These are phyloP conservation scores for Beauveria sp. DNA, from an alignment of 2,329 filamentous ascomycete genomes.

Conservation along the genomic window DNA sequence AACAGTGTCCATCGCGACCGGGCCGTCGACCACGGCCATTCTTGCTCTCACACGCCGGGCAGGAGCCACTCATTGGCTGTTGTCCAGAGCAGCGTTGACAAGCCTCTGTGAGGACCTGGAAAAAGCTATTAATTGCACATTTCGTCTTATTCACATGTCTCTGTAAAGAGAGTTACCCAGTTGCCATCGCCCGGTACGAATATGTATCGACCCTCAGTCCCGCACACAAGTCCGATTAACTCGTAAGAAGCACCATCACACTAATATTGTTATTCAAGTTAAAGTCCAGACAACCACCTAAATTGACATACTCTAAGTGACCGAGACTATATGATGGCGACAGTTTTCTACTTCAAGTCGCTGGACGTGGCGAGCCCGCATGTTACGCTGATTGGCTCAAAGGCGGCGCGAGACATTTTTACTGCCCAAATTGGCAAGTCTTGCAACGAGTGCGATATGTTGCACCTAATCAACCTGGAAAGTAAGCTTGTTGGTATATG, in stretches of 20 bases:
- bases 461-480: background rate
- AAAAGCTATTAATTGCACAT: background rate
- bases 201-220: background rate
- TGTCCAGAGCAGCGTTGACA: background rate
- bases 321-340: background rate
- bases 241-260: background rate
- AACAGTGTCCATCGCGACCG: background rate
- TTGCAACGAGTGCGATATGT: background rate
- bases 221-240: background rate
- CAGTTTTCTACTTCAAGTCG: background rate
- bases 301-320: background rate
- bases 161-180: too few relatives aligned
- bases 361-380: background rate
- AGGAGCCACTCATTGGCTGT: constrained; percentile 2
- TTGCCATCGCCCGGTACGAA: background rate
- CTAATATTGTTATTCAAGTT: background rate
- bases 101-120: background rate
- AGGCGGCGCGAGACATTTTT: background rate
- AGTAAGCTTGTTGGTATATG: background rate
- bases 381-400: constrained; percentile 1
- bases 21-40: background rate
- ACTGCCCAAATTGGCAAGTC: background rate
- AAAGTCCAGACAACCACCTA: background rate
- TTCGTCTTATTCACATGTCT: background rate
- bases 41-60: constrained; percentile 7